A percentile compares a stretch with the other conserved stretches of the same genome.
phyloP scores from a whole-genome alignment of 148 eudicot species.

The Arctostaphylos glauca region DNA sequence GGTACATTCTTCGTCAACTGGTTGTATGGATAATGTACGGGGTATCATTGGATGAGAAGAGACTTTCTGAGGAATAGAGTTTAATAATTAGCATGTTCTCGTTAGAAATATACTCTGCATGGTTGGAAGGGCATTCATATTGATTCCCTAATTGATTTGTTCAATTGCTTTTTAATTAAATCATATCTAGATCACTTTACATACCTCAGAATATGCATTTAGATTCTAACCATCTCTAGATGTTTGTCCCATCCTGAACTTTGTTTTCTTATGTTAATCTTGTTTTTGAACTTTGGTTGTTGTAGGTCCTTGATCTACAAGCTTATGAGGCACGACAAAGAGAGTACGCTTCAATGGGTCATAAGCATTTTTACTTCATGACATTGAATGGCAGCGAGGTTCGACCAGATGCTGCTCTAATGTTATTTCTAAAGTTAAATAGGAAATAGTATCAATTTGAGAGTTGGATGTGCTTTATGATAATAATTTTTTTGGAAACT shows the following conservation, averaged over 20 bases:
- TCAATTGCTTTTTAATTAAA: not conserved
- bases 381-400: slow-evolving; percentile 97
- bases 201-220: not conserved
- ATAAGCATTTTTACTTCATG: slow-evolving; percentile 99
- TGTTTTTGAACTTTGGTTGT: slow-evolving; percentile 16
- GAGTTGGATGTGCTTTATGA: not conserved
- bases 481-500: not conserved
- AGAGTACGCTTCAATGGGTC: slow-evolving; percentile 80
- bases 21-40: not conserved
- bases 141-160: slow-evolving; percentile 4
- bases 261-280: slow-evolving; percentile 1
- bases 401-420: slow-evolving; percentile 22
- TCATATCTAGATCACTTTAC: not conserved
- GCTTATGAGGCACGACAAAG: slow-evolving; percentile 83
- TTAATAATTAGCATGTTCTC: not conserved
- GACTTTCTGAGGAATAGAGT: not conserved
- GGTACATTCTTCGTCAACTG: slow-evolving; percentile 6
- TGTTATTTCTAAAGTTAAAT: slow-evolving; percentile 6
- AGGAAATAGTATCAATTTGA: not conserved
- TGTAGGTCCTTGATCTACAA: slow-evolving; percentile 86
- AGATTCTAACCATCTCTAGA: not conserved
- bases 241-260: slow-evolving; percentile 5
- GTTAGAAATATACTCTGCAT: slow-evolving; percentile 3
- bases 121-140: not conserved
- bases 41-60: not conserved